These are phyloP conservation scores for Cyberlindnera nakhonratchasimensis DNA, from an alignment of 805 yeast genomes.

Conservation along the genomic window DNA sequence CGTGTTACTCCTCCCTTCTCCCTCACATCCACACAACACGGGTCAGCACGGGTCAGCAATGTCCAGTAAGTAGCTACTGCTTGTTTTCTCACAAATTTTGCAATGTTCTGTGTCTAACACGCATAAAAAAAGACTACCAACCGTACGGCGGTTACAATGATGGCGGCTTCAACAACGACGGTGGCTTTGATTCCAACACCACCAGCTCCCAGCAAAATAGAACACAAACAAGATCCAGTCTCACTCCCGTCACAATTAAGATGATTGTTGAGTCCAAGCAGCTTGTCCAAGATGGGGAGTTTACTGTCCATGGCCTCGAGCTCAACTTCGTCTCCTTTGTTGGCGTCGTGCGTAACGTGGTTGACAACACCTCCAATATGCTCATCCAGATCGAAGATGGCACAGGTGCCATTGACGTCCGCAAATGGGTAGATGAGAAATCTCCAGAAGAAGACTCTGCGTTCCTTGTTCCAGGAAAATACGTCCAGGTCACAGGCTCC, in stretches of 20 bases:
- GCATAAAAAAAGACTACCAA: slow-evolving; percentile 30
- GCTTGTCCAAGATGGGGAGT: slow-evolving; percentile 64
- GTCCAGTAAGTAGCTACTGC: slow-evolving; percentile 7
- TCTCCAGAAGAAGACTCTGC: slow-evolving; percentile 31
- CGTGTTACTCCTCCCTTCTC: too few relatives aligned
- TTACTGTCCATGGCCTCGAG: slow-evolving; percentile 54
- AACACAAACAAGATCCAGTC: slow-evolving; percentile 33
- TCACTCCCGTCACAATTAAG: slow-evolving; percentile 72
- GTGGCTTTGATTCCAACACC: slow-evolving; percentile 34
- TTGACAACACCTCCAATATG: slow-evolving; percentile 54
- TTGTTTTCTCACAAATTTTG: neutral
- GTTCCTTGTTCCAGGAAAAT: slow-evolving; percentile 45
- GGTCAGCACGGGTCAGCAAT: neutral
- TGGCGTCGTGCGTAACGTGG: slow-evolving; percentile 66
- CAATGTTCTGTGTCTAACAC: neutral
- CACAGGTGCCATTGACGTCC: slow-evolving; percentile 61
- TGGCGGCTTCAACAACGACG: slow-evolving; percentile 29
- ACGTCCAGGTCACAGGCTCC: slow-evolving; percentile 57
- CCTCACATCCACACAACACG: too few relatives aligned
- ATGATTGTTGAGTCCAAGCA: slow-evolving; percentile 63
- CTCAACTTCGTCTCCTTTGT: slow-evolving; percentile 61
- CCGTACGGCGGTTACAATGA: slow-evolving; percentile 33
- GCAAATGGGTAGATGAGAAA: slow-evolving; percentile 56
- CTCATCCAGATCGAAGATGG: slow-evolving; percentile 72
- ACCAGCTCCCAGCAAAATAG: slow-evolving; percentile 32